Conservation (phyloP, 805 yeast species). For the Cephaloascus albidus region DNA sequence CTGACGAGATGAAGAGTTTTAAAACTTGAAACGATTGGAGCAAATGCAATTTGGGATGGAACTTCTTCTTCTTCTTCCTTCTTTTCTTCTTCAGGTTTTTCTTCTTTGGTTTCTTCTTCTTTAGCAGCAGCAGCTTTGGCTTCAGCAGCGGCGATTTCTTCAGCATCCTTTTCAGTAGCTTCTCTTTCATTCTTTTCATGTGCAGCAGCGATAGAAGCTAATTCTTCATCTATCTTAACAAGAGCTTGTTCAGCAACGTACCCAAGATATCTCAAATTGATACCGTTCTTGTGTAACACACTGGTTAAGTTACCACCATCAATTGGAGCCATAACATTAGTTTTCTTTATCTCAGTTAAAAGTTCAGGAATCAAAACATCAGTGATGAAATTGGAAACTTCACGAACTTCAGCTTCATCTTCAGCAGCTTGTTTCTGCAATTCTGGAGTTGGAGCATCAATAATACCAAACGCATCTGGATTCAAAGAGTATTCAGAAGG, state of each 20-base stretch:
- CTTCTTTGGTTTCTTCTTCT: slow-evolving; percentile 18
- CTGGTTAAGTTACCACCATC: slow-evolving; percentile 73
- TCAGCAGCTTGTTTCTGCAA: slow-evolving; percentile 21
- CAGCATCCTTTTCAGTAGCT: slow-evolving; percentile 18
- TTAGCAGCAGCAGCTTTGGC: slow-evolving; percentile 21
- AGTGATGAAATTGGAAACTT: slow-evolving; percentile 55
- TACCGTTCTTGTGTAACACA: slow-evolving; percentile 70
- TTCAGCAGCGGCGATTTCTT: slow-evolving; percentile 19
- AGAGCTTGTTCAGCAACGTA: slow-evolving; percentile 31
- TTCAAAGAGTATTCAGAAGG: slow-evolving; percentile 52
- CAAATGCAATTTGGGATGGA: slow-evolving; percentile 26
- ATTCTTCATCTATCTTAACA: slow-evolving; percentile 9
- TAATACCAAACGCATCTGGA: slow-evolving; percentile 62
- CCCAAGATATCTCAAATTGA: slow-evolving; percentile 85
- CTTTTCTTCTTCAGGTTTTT: slow-evolving; percentile 19
- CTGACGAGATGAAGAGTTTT: slow-evolving; percentile 38
- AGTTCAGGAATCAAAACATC: slow-evolving; percentile 53
- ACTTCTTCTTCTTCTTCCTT: slow-evolving; percentile 14
- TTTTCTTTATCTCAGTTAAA: slow-evolving; percentile 43
- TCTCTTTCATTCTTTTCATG: slow-evolving; percentile 15
- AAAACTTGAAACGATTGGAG: slow-evolving; percentile 32
- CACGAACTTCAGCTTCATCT: slow-evolving; percentile 62
- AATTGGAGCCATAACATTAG: slow-evolving; percentile 50
- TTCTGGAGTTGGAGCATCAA: slow-evolving; percentile 24
- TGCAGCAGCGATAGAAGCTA: slow-evolving; percentile 8